phyloP scores from a whole-genome alignment of 192 early-diverging fungal species.

The Gaertneriomyces sp. region DNA sequence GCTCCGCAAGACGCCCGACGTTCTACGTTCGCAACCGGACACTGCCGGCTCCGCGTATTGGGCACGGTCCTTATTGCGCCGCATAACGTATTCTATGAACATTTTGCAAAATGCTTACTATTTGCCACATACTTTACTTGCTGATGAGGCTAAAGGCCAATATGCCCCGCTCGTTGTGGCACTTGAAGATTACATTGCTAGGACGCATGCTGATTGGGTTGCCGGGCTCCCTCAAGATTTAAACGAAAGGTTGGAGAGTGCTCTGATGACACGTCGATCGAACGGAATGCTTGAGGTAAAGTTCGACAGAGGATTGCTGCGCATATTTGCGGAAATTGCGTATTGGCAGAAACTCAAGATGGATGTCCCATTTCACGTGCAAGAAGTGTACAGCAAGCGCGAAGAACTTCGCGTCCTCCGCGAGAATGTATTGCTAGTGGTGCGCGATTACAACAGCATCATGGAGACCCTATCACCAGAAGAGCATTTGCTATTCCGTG shows the following conservation, averaged over 20 bases:
- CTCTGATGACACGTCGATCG: constrained; percentile 42
- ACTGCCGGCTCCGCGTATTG: constrained; percentile 60
- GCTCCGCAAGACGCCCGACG: constrained; percentile 52
- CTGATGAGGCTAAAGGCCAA: constrained; percentile 53
- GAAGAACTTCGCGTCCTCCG: constrained; percentile 58
- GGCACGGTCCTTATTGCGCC: constrained; percentile 52
- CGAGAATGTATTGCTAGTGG: constrained; percentile 60
- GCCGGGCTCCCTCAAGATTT: constrained; percentile 37
- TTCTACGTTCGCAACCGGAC: constrained; percentile 55
- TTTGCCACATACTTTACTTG: constrained; percentile 47
- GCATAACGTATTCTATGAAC: constrained; percentile 44
- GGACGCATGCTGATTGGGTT: constrained; percentile 56
- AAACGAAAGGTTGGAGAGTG: constrained; percentile 41
- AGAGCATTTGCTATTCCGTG: constrained; percentile 53
- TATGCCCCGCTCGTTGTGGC: constrained; percentile 49
- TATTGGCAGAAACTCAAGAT: constrained; percentile 62
- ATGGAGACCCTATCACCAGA: constrained; percentile 53
- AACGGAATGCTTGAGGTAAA: constrained; percentile 53
- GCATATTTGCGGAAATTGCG: constrained; percentile 54
- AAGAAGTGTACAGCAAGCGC: constrained; percentile 57
- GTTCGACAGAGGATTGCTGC: constrained; percentile 54
- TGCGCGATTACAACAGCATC: constrained; percentile 64
- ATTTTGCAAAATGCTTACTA: constrained; percentile 51
- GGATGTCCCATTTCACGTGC: constrained; percentile 60
- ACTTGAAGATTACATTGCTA: constrained; percentile 60